Evolutionary conservation across 805 yeast species (phyloP).

Genomic region (Cyberlindnera japonica): DNA sequence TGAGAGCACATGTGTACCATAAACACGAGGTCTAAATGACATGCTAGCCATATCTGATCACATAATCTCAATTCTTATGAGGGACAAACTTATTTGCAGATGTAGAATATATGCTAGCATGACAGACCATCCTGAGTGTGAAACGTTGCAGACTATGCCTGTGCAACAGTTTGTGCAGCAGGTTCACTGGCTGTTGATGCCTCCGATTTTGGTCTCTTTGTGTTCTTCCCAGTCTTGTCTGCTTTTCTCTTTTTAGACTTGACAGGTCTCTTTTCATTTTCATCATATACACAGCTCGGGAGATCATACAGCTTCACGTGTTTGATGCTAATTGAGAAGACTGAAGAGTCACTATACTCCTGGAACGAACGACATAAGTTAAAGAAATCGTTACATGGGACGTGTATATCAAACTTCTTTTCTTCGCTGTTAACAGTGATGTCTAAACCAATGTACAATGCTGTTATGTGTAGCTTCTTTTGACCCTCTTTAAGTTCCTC

Average conservation of each 20-base stretch:
- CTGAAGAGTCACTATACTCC: slow-evolving; percentile 57
- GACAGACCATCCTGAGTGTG: too few species aligned
- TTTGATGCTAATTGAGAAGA: slow-evolving; percentile 55
- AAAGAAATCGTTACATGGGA: slow-evolving; percentile 88
- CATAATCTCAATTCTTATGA: too few species aligned
- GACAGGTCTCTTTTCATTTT: slow-evolving; percentile 73
- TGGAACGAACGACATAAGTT: slow-evolving; percentile 73
- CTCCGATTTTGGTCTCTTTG: slow-evolving; percentile 34
- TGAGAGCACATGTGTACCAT: too few species aligned
- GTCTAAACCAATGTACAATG: slow-evolving; percentile 76
- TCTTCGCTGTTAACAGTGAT: slow-evolving; percentile 38
- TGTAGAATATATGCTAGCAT: too few species aligned
- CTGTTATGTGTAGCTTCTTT: slow-evolving; percentile 56
- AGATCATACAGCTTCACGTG: slow-evolving; percentile 75
- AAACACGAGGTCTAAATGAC: too few species aligned
- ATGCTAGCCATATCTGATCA: too few species aligned
- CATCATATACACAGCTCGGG: slow-evolving; percentile 79
- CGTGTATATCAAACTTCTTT: slow-evolving; percentile 74
- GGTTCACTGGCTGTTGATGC: slow-evolving; percentile 4
- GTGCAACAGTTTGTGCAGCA: slow-evolving; percentile 3
- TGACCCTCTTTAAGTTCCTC: slow-evolving; percentile 32
- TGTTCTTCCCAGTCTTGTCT: slow-evolving; percentile 34
- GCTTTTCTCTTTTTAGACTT: slow-evolving; percentile 56
- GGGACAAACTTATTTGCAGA: too few species aligned
- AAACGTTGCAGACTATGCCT: too few species aligned